Percentiles rank a stretch among this genome's conserved stretches.
These are phyloP conservation scores for Furcasterigmium sp. DNA, from an alignment of 2,329 filamentous ascomycete genomes.

Conservation along the genomic window DNA sequence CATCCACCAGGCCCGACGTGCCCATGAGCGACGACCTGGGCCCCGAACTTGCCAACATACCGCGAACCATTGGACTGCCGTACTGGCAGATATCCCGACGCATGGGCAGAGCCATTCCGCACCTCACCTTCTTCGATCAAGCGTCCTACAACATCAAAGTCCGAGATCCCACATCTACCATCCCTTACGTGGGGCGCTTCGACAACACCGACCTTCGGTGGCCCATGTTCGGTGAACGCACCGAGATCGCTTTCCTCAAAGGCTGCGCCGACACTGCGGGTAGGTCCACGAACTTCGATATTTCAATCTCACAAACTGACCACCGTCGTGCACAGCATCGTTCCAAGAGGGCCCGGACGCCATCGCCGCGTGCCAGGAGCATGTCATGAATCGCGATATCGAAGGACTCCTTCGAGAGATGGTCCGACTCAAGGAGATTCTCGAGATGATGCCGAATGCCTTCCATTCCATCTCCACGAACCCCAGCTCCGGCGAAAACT, in stretches of 20 bases:
- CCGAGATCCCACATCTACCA: constrained; percentile 38
- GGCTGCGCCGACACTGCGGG: constrained; percentile 41
- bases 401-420: constrained; percentile 44
- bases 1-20: constrained; percentile 28
- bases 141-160: constrained; percentile 48
- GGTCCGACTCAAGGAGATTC: constrained; percentile 45
- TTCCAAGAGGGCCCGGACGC: constrained; percentile 46
- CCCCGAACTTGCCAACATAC: constrained; percentile 43
- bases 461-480: constrained; percentile 50
- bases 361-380: constrained; percentile 47
- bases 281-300: constrained; percentile 10
- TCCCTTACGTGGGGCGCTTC: constrained; percentile 45
- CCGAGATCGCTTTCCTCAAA: constrained; percentile 46
- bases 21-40: constrained; percentile 45
- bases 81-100: constrained; percentile 44
- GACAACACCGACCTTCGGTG: constrained; percentile 49
- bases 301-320: too few species aligned
- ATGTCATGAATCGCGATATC: constrained; percentile 46
- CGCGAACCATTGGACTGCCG: constrained; percentile 40
- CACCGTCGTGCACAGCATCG: constrained; percentile 24
- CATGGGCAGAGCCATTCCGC: constrained; percentile 46
- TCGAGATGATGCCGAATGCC: constrained; percentile 47
- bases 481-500: constrained; percentile 45
- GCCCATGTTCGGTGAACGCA: constrained; percentile 47
- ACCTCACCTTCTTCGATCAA: constrained; percentile 48